A percentile compares a stretch with the other conserved stretches of the same genome.
Conservation (phyloP, 257 asterid species). For the Solanum arcanum region DNA sequence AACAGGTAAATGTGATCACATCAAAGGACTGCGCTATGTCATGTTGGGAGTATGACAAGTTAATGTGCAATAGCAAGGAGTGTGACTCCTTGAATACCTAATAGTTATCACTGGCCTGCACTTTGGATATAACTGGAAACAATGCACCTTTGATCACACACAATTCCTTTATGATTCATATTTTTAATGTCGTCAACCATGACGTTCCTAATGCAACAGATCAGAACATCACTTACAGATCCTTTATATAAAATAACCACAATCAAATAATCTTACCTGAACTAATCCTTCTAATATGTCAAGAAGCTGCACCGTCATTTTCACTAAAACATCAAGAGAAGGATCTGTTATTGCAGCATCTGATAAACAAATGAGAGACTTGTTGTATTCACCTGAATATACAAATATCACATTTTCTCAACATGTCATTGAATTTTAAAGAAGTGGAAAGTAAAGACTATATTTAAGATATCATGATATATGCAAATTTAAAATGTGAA, state of each 20-base stretch:
- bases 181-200: background rate
- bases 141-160: background rate
- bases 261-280: slow-evolving; percentile 30
- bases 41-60: background rate
- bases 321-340: slow-evolving; percentile 52
- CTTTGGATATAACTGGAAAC: background rate
- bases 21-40: background rate
- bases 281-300: slow-evolving; percentile 30
- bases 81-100: background rate
- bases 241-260: background rate
- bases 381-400: slow-evolving; percentile 64
- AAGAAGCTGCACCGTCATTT: slow-evolving; percentile 23
- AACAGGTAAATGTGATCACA: background rate
- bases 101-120: background rate
- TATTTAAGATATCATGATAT: background rate
- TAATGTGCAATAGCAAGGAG: background rate
- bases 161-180: background rate
- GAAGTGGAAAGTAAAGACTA: background rate
- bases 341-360: slow-evolving; percentile 84
- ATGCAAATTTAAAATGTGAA: background rate
- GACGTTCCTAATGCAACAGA: background rate
- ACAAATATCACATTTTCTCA: background rate
- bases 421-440: background rate
- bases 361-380: slow-evolving; percentile 86
- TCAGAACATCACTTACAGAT: background rate